Conservation (phyloP, 2,329 filamentous ascomycete species). For the Ascochyta pisi region DNA sequence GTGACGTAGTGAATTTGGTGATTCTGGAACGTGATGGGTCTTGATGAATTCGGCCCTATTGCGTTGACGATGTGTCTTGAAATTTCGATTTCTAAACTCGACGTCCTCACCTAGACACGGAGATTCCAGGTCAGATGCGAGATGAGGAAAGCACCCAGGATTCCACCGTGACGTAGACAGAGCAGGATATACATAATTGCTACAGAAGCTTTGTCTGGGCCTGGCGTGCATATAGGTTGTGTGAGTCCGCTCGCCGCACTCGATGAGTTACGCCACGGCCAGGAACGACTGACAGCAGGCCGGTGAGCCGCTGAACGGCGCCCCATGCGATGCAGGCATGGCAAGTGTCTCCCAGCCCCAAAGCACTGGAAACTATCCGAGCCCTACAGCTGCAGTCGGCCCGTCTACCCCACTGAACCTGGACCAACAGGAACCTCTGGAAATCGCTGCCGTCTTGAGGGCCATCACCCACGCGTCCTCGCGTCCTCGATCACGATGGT, state of each 20-base stretch:
- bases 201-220: background rate
- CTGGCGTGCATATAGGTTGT: background rate
- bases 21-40: conserved; percentile 1
- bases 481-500: background rate
- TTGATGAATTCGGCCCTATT: conserved; percentile 8
- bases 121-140: background rate
- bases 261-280: background rate
- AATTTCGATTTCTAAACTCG: conserved; percentile 5
- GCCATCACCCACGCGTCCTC: conserved; percentile 2
- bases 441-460: background rate
- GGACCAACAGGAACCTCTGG: background rate
- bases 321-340: background rate
- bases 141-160: background rate
- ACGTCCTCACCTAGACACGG: conserved; percentile 1
- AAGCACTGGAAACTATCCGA: background rate
- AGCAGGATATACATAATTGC: background rate
- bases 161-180: conserved; percentile 3
- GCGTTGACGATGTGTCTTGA: background rate
- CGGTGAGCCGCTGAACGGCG: background rate
- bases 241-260: background rate
- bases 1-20: background rate
- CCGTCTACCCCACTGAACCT: conserved; percentile 3
- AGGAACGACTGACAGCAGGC: conserved; percentile 3
- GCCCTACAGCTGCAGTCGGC: background rate
- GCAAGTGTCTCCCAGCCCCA: background rate